Conservation (phyloP, 2,329 filamentous ascomycete species). For the Whalleya microplaca region DNA sequence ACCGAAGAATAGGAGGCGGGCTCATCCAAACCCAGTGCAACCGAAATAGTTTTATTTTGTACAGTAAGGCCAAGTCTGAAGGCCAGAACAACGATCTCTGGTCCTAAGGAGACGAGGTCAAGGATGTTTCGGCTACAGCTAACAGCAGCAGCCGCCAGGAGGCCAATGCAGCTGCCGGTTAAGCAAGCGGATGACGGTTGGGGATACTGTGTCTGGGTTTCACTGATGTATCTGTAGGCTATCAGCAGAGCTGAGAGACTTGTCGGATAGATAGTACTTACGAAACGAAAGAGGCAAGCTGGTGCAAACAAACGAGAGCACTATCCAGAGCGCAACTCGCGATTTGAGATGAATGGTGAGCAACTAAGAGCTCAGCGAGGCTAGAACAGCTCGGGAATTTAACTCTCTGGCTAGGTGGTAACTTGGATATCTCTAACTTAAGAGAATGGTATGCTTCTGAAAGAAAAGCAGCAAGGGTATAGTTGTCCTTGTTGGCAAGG, state of each 20-base stretch:
- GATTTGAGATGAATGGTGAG: neutral
- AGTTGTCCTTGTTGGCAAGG: neutral
- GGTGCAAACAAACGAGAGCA: neutral
- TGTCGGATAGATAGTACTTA: neutral
- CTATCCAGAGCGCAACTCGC: neutral
- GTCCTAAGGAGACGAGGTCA: conserved; percentile 32
- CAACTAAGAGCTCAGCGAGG: neutral
- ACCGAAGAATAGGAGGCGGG: neutral
- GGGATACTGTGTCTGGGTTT: neutral
- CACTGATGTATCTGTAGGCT: neutral
- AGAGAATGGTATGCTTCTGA: neutral
- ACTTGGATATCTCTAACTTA: neutral
- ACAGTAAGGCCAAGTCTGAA: conserved; percentile 22
- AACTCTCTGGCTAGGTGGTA: neutral
- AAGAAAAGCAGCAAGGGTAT: neutral
- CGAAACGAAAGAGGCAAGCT: neutral
- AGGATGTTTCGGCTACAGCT: conserved; percentile 27
- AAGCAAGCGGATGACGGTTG: neutral
- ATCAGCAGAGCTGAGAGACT: neutral
- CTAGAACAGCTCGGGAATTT: neutral
- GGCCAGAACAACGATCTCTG: conserved; percentile 33
- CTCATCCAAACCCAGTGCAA: neutral
- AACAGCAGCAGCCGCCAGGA: conserved; percentile 35
- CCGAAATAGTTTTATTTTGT: neutral
- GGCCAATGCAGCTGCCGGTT: conserved; percentile 29